phyloP scores from a whole-genome alignment of 1,139 yeast genomes.

The Lizanozyma gosingica region DNA sequence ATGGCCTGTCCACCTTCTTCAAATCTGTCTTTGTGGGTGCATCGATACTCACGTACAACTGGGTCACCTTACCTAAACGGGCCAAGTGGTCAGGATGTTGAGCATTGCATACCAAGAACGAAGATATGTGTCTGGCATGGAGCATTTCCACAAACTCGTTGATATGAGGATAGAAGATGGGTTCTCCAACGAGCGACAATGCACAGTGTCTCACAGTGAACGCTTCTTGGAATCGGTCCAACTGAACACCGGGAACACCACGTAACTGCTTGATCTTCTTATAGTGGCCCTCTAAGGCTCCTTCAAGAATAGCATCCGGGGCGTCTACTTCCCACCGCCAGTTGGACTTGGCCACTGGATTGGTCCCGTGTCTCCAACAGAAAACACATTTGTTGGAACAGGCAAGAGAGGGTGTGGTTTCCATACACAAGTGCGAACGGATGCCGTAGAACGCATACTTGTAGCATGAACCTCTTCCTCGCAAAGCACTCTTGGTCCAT shows the following conservation, averaged over 20 bases:
- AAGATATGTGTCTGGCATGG: conserved; percentile 70
- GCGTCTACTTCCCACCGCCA: conserved; percentile 97
- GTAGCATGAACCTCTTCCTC: conserved; percentile 93
- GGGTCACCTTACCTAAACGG: conserved; percentile 68
- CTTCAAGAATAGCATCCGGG: conserved; percentile 74
- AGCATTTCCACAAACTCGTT: conserved; percentile 75
- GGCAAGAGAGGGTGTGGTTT: conserved; percentile 86
- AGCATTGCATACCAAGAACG: conserved; percentile 89
- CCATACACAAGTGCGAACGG: conserved; percentile 88
- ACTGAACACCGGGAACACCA: conserved; percentile 91
- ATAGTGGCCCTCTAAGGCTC: conserved; percentile 85
- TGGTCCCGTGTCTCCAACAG: conserved; percentile 97
- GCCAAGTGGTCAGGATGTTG: conserved; percentile 86
- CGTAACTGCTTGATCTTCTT: conserved; percentile 88
- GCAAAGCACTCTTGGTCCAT: conserved; percentile 90
- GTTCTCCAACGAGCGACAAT: conserved; percentile 86
- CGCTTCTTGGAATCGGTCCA: conserved; percentile 86
- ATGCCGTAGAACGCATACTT: conserved; percentile 90
- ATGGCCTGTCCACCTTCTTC: conserved; percentile 80
- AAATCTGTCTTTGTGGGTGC: conserved; percentile 78
- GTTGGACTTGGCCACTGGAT: conserved; percentile 84
- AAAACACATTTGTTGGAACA: conserved; percentile 94
- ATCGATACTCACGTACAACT: conserved; percentile 85
- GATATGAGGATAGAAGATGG: conserved; percentile 86
- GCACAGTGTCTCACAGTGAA: conserved; percentile 88